These are phyloP conservation scores for Wickerhamomyces silvicola DNA, from an alignment of 805 yeast genomes.

Conservation along the genomic window DNA sequence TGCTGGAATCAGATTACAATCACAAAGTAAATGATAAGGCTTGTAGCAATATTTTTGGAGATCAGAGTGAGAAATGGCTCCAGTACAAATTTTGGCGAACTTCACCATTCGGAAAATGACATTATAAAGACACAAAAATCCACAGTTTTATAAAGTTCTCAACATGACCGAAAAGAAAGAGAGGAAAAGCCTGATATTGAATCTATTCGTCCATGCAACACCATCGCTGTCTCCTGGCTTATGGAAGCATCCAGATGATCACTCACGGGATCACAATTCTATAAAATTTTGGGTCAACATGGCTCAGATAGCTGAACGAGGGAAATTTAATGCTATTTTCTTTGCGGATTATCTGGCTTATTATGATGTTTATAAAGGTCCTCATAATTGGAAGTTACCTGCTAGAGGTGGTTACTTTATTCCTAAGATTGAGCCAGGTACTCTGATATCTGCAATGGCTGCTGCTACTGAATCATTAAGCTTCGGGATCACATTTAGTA, in stretches of 20 bases:
- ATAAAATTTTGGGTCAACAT: conserved; percentile 32
- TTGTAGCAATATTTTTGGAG: too few relatives aligned
- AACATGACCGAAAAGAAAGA: conserved; percentile 1
- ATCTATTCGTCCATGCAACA: conserved; percentile 32
- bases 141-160: too few relatives aligned
- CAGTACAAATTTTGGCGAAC: too few relatives aligned
- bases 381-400: conserved; percentile 27
- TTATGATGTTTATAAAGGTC: conserved; percentile 36
- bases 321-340: conserved; percentile 32
- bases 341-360: conserved; percentile 36
- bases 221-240: conserved; percentile 23
- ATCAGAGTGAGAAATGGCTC: too few relatives aligned
- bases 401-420: conserved; percentile 23
- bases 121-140: too few relatives aligned
- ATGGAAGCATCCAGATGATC: conserved; percentile 25
- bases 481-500: conserved; percentile 37
- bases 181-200: conserved; percentile 25
- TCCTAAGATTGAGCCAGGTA: conserved; percentile 30
- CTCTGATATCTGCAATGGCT: conserved; percentile 31
- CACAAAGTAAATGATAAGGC: too few relatives aligned
- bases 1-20: too few relatives aligned
- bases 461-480: conserved; percentile 32
- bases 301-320: conserved; percentile 30
- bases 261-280: conserved; percentile 6
- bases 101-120: too few relatives aligned